phyloP scores from a whole-genome alignment of 371 early-diverging fungal species.

The Capillidium heterosporum region DNA sequence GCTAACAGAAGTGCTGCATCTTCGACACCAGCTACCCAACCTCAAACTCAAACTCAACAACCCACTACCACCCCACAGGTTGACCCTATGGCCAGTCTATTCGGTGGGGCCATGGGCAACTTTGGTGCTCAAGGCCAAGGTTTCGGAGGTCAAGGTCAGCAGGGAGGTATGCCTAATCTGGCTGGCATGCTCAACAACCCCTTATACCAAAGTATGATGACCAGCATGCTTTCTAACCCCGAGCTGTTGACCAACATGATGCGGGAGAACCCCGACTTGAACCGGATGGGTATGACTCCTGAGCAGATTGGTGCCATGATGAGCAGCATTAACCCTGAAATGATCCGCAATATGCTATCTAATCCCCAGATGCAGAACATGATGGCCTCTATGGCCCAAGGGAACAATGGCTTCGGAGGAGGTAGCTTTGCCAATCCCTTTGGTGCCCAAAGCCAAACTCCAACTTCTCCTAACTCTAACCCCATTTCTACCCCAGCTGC shows the following conservation, averaged over 20 bases:
- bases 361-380: constrained; percentile 65
- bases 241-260: constrained; percentile 64
- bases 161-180: constrained; percentile 21
- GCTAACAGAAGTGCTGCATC: constrained; percentile 10
- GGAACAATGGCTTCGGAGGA: constrained; percentile 16
- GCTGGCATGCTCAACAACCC: constrained; percentile 12
- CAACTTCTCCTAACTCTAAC: too few species aligned
- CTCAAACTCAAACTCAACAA: constrained; percentile 13
- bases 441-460: constrained; percentile 11
- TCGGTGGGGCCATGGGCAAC: constrained; percentile 18
- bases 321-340: constrained; percentile 35
- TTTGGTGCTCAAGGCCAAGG: constrained; percentile 24
- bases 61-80: constrained; percentile 15
- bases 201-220: constrained; percentile 22
- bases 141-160: constrained; percentile 29
- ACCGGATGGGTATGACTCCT: constrained; percentile 73
- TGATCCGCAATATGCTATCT: constrained; percentile 65
- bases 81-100: background rate
- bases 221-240: constrained; percentile 64
- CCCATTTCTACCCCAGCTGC: too few species aligned
- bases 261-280: constrained; percentile 56
- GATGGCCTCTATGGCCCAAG: constrained; percentile 14
- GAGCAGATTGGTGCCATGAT: constrained; percentile 59
- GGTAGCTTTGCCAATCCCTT: constrained; percentile 19
- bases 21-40: constrained; percentile 11